These are phyloP conservation scores for Nakazawaea populi DNA, from an alignment of 805 yeast genomes.

Conservation along the genomic window DNA sequence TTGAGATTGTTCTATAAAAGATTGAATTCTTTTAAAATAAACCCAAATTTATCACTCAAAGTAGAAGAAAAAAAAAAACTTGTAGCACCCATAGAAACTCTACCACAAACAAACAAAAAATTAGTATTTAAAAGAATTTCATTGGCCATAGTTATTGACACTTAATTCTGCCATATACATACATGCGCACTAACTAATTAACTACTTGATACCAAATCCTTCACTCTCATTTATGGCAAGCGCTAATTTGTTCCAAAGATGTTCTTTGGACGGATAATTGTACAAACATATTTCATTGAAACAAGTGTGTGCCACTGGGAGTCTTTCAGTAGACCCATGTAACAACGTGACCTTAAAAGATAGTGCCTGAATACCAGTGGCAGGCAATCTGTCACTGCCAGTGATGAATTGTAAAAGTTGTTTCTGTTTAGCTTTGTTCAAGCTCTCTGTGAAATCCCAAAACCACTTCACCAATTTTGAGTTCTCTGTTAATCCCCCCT, in stretches of 20 bases:
- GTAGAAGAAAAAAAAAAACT: neutral
- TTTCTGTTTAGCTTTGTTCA: conserved; percentile 45
- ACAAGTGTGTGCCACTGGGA: conserved; percentile 92
- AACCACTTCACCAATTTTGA: conserved; percentile 65
- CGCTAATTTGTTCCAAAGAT: conserved; percentile 50
- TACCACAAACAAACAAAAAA: neutral
- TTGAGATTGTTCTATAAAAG: conserved; percentile 3
- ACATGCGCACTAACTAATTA: neutral
- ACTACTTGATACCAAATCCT: conserved; percentile 59
- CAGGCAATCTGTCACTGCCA: conserved; percentile 89
- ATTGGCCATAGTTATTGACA: conserved; percentile 7
- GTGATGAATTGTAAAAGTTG: conserved; percentile 72
- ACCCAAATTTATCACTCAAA: neutral
- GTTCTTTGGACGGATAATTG: conserved; percentile 52
- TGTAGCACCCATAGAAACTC: neutral
- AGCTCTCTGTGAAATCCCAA: conserved; percentile 67
- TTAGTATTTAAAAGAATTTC: conserved; percentile 8
- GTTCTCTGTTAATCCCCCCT: conserved; percentile 47
- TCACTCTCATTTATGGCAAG: conserved; percentile 73
- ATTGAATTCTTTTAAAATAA: neutral
- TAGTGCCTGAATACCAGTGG: conserved; percentile 80
- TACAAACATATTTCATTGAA: conserved; percentile 83
- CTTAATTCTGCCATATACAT: neutral
- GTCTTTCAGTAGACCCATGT: conserved; percentile 34
- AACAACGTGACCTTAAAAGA: conserved; percentile 61